Conservation (phyloP, 139 green algal genomes). For the Deuterostichococcus epilithicus region DNA sequence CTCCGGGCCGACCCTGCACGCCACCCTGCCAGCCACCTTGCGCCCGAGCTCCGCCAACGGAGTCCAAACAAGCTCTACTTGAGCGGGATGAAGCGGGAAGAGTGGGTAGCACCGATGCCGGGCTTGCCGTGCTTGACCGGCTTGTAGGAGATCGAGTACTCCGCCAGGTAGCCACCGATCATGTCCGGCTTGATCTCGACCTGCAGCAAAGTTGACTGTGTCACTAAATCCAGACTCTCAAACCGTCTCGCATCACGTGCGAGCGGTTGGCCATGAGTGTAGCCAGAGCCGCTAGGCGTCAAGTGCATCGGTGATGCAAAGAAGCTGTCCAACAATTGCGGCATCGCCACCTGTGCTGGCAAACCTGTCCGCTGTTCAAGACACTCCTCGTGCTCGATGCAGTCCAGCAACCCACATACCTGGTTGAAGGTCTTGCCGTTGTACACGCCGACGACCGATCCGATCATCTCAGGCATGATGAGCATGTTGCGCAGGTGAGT, state of each 20-base stretch:
- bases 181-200: conserved; percentile 96
- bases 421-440: conserved; percentile 99
- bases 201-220: conserved; percentile 24
- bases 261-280: too few relatives aligned
- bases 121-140: conserved; percentile 95
- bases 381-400: too few relatives aligned
- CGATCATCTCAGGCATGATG: conserved; percentile 99
- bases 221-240: too few relatives aligned
- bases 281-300: too few relatives aligned
- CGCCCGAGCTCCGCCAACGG: neutral
- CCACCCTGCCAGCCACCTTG: too few relatives aligned
- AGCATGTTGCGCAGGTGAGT: conserved; percentile 99
- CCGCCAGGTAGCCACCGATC: conserved; percentile 97
- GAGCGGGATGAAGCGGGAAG: conserved; percentile 97
- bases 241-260: too few relatives aligned
- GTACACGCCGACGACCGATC: conserved; percentile 96
- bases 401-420: conserved; percentile 13
- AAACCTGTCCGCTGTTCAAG: too few relatives aligned
- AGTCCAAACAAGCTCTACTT: conserved; percentile 64
- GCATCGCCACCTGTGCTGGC: too few relatives aligned
- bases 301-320: too few relatives aligned
- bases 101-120: conserved; percentile 93
- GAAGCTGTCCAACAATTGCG: too few relatives aligned
- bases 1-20: too few relatives aligned
- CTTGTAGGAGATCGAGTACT: conserved; percentile 99